A percentile compares a stretch with the other conserved stretches of the same genome.
Evolutionary conservation across 495 filamentous ascomycete genomes (phyloP).

Genomic region (Parathielavia appendiculata): DNA sequence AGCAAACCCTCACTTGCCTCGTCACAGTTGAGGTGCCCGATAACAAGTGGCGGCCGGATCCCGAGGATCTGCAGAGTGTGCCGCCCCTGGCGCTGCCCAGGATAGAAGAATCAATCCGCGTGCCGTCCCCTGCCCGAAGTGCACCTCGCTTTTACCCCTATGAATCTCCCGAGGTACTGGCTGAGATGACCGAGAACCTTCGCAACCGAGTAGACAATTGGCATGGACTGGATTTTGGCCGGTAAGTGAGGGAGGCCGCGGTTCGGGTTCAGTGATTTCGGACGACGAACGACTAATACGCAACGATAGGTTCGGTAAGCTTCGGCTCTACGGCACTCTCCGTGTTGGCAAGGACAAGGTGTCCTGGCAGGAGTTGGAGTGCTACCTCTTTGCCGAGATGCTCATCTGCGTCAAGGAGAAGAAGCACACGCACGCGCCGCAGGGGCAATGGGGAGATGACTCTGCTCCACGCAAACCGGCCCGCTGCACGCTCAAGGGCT

Average conservation of each 20-base stretch:
- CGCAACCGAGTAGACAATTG: slow-evolving; percentile 89
- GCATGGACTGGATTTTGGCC: slow-evolving; percentile 94
- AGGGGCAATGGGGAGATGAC: slow-evolving; percentile 58
- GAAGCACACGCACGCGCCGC: slow-evolving; percentile 52
- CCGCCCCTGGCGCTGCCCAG: slow-evolving; percentile 45
- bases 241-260: slow-evolving; percentile 45
- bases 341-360: slow-evolving; percentile 94
- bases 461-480: slow-evolving; percentile 58
- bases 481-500: slow-evolving; percentile 89
- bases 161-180: slow-evolving; percentile 62
- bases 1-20: slow-evolving; percentile 91
- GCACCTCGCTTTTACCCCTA: slow-evolving; percentile 55
- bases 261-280: slow-evolving; percentile 9
- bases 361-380: slow-evolving; percentile 97
- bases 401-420: slow-evolving; percentile 99
- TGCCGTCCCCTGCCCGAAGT: slow-evolving; percentile 48
- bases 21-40: slow-evolving; percentile 93
- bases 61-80: slow-evolving; percentile 69
- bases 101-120: slow-evolving; percentile 44
- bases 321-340: slow-evolving; percentile 85
- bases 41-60: slow-evolving; percentile 82
- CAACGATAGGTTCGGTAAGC: slow-evolving; percentile 73
- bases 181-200: slow-evolving; percentile 82
- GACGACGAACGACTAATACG: slow-evolving; percentile 10
- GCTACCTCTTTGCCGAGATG: slow-evolving; percentile 97